Evolutionary conservation across 2,329 filamentous ascomycete species (phyloP).

Genomic region (Aspergillus sp.): DNA sequence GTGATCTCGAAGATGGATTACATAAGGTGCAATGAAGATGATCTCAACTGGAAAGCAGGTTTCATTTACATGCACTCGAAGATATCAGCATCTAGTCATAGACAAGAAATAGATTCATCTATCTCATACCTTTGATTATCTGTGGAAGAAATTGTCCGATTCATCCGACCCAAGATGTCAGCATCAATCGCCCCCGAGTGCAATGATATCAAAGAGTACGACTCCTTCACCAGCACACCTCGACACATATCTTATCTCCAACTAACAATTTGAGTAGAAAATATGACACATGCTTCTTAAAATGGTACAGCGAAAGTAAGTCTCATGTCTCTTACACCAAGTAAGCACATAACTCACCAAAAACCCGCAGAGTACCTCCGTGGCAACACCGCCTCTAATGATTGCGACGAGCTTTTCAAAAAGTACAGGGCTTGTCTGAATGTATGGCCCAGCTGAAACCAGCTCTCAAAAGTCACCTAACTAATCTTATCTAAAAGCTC

Average conservation of each 20-base stretch:
- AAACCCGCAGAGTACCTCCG: slow-evolving; percentile 75
- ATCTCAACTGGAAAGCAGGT: neutral
- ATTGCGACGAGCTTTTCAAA: slow-evolving; percentile 83
- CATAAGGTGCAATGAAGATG: slow-evolving; percentile 1
- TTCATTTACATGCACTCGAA: neutral
- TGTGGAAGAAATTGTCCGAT: neutral
- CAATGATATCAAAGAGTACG: slow-evolving; percentile 92
- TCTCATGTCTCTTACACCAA: neutral
- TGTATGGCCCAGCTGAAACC: slow-evolving; percentile 53
- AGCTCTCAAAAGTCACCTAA: neutral
- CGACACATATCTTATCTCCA: slow-evolving; percentile 13
- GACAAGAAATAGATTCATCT: neutral
- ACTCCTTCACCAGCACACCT: slow-evolving; percentile 18
- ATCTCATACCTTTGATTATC: neutral
- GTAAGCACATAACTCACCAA: slow-evolving; percentile 3
- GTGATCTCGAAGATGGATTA: slow-evolving; percentile 14
- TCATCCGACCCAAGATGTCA: slow-evolving; percentile 64
- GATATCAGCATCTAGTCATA: neutral
- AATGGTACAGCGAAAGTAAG: slow-evolving; percentile 98
- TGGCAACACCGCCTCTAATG: slow-evolving; percentile 78
- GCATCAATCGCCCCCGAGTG: slow-evolving; percentile 93
- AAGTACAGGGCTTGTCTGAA: slow-evolving; percentile 84
- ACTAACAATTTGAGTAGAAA: slow-evolving; percentile 58
- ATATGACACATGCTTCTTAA: slow-evolving; percentile 96
- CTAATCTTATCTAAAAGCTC: slow-evolving; percentile 55